Base-by-base conservation (phyloP, 140 eudicot species). In the Senecio squalidus region DNA sequence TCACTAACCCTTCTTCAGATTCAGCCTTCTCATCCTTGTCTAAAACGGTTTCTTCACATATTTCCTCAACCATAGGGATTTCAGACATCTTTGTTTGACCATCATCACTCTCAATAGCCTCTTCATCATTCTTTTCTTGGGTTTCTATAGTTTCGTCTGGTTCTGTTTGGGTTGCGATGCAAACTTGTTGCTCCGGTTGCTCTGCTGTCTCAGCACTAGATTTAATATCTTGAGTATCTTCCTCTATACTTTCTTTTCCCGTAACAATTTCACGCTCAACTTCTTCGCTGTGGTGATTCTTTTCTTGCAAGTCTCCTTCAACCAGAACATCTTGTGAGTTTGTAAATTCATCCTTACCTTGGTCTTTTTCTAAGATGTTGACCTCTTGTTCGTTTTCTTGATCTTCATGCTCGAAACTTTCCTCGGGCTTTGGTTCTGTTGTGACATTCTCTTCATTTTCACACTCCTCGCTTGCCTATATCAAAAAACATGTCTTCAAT, bases 391-490 rank as follows among this genome's bases (percentile, higher is more conserved):
- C 69, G 1, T 3, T 23, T 63, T 63, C 48, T 45, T 44, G 21
- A 7, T 44, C 24, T 44, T 44, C 50, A 7, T 44, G 48, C 51
- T 58, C 9, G 60, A 58, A 43, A 34, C 43, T 58, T 57, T 25
- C 61, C 13, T 36, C 34, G 4, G 61, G 22, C 15, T 38, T 38
- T 40, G 26, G 29, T 57, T 55, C 71, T 47, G 15, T 28, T 13
- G 24, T 39, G 29, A 46, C 57, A 48, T 64, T 28, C 56, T 56
- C 28, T 70, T 30, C 51, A 33, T 25, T 58, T 18, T 68, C 67
- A 68, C 41, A 20, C 44, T 34, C 26, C 29, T 58, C 67, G 16
- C 22, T 70, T 16, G 63, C 68, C 75, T 70, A 60, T 5, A 27
- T 55, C 43, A 9, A 33, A 3, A 58, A 5, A 46, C 4, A 55